Base-by-base conservation (phyloP, 2,329 filamentous ascomycete species). In the Aspergillus proliferans region DNA sequence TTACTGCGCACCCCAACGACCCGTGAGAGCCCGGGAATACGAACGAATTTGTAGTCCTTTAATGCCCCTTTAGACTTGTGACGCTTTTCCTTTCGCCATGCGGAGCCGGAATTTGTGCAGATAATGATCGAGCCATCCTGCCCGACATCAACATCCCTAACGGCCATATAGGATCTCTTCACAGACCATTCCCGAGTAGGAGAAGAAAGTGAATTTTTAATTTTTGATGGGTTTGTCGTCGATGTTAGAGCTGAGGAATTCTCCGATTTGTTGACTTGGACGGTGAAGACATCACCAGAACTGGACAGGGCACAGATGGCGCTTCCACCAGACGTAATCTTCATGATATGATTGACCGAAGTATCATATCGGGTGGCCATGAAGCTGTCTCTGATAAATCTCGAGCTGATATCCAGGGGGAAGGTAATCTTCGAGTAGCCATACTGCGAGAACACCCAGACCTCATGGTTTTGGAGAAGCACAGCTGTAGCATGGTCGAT, bases 41-140 rank as follows among this genome's bases (percentile, higher is more conserved):
- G 84, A 60, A 92, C 85, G 58, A 97, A 98, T 65, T 98, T 98
- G 75, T 94, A 95, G 63, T 95, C 90, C 58, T 94, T 95, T 10
- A 82, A 80, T 59, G 83, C 87, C 30, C 78, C 75, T 60, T 95
- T 94, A 45, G 86, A 84, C 55, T 92, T 95, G 22, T 81, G 78
- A 52, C 93, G 82, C 62, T 88, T 89, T 46, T 93, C 84, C 50
- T 92, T 85, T 57, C 85, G 85, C 92, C 92, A 98, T 0, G 96
- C 92, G 43, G 88, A 92, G 2, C 93, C 93, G 39, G 90, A 92
- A 51, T 90, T 81, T 0, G 93, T 98, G 56, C 89, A 92, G 53
- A 98, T 83, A 48, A 98, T 94, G 56, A 98, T 88, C 0, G 91
- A 95, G 2, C 91, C 93, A 66, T 97, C 87, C 64, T 95, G 90